Conservation (phyloP, 2,329 filamentous ascomycete genomes). For the Scleromitrula shiraiana region DNA sequence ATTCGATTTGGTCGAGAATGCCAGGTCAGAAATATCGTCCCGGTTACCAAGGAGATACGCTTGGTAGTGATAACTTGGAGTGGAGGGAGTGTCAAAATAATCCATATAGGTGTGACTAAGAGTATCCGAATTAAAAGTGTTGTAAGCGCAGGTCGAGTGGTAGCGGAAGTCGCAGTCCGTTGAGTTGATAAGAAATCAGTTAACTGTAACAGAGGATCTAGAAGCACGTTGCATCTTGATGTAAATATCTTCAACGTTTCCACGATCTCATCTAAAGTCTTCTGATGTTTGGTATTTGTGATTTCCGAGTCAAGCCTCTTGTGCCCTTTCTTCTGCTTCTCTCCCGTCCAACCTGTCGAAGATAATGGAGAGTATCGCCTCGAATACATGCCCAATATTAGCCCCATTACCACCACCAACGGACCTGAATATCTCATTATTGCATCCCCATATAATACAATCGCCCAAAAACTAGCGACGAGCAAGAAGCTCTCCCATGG, state of each 20-base stretch:
- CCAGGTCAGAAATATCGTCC: slow-evolving; percentile 83
- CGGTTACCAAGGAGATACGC: slow-evolving; percentile 74
- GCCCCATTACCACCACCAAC: slow-evolving; percentile 65
- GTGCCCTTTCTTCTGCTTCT: slow-evolving; percentile 45
- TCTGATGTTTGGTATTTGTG: slow-evolving; percentile 69
- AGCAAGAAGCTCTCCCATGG: slow-evolving; percentile 96
- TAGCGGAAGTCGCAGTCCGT: slow-evolving; percentile 81
- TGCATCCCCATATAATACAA: slow-evolving; percentile 76
- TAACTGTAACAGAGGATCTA: slow-evolving; percentile 80
- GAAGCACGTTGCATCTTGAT: slow-evolving; percentile 79
- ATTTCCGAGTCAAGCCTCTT: slow-evolving; percentile 43
- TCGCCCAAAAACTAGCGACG: slow-evolving; percentile 76
- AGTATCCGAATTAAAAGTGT: slow-evolving; percentile 84
- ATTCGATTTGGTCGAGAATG: slow-evolving; percentile 83
- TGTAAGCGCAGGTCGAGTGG: slow-evolving; percentile 81
- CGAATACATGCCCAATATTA: slow-evolving; percentile 90
- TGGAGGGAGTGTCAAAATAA: slow-evolving; percentile 72
- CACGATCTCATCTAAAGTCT: slow-evolving; percentile 94
- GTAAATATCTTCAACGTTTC: slow-evolving; percentile 89
- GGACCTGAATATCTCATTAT: slow-evolving; percentile 78
- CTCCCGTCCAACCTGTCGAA: slow-evolving; percentile 68
- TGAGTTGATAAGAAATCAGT: slow-evolving; percentile 93
- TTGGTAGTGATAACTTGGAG: slow-evolving; percentile 79
- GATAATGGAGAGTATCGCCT: slow-evolving; percentile 84
- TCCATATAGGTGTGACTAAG: slow-evolving; percentile 82